Conservation (phyloP, 371 early-diverging fungal species). For the Quaeritorhiza haematococci region DNA sequence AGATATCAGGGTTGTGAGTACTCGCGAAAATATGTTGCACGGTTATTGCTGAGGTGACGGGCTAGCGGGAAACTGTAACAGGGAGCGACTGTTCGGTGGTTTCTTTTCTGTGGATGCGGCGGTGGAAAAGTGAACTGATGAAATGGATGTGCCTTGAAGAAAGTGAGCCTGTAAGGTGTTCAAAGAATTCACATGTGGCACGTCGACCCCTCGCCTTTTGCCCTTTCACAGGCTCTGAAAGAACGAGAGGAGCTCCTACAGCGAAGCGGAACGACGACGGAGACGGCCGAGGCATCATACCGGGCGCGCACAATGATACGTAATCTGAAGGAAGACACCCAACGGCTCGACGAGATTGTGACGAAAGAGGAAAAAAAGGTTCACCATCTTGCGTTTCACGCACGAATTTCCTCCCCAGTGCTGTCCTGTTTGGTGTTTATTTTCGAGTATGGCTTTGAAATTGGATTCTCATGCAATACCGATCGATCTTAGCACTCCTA, state of each 20-base stretch:
- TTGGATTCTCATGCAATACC: no score
- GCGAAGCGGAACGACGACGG: conserved; percentile 38
- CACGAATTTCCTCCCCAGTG: no score
- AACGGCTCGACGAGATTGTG: conserved; percentile 32
- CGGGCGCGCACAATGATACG: conserved; percentile 41
- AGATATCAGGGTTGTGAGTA: conserved; percentile 24
- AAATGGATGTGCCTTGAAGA: no score
- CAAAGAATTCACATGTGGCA: neutral
- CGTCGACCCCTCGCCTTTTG: neutral
- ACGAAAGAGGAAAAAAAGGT: conserved; percentile 50
- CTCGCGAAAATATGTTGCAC: neutral
- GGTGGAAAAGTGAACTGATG: no score
- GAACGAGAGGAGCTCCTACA: conserved; percentile 42
- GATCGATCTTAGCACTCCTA: no score
- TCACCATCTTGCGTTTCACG: no score
- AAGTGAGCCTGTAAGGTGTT: neutral
- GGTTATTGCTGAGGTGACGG: neutral
- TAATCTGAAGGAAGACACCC: conserved; percentile 31
- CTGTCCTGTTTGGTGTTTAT: no score
- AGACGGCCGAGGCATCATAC: conserved; percentile 50
- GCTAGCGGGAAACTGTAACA: neutral
- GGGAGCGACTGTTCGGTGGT: no score
- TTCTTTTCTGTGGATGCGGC: no score
- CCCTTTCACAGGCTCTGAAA: conserved; percentile 25
- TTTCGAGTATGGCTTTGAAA: no score